A percentile compares a stretch with the other conserved stretches of the same genome.
Evolutionary conservation across 2,329 filamentous ascomycete genomes (phyloP).

Genomic region (Colletotrichum caudatum): DNA sequence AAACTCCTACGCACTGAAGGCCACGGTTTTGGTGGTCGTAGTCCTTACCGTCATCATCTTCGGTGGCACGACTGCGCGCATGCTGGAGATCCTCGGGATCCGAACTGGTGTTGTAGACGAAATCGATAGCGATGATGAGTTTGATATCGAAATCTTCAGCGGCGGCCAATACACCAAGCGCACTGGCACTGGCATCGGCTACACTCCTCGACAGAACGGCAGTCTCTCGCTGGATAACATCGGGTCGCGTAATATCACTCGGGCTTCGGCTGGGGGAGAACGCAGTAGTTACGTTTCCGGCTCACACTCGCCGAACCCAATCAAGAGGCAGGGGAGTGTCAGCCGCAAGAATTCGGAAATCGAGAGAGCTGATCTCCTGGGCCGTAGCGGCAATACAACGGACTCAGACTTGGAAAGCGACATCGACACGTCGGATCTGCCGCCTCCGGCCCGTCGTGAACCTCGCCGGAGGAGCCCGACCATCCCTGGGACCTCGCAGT

Average conservation of each 20-base stretch:
- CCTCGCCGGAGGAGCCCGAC: conserved; percentile 56
- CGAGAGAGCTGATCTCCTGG: conserved; percentile 69
- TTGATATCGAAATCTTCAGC: conserved; percentile 87
- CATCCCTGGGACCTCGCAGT: conserved; percentile 34
- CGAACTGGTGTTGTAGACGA: conserved; percentile 96
- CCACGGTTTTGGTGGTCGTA: conserved; percentile 96
- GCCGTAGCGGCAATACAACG: conserved; percentile 58
- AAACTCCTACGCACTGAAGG: conserved; percentile 85
- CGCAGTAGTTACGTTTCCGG: conserved; percentile 66
- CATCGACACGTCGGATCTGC: conserved; percentile 75
- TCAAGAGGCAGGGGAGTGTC: conserved; percentile 59
- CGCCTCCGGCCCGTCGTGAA: conserved; percentile 66
- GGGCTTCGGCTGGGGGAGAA: conserved; percentile 22
- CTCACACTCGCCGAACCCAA: conserved; percentile 61
- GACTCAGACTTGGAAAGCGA: conserved; percentile 73
- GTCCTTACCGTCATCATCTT: conserved; percentile 99
- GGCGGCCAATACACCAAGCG: conserved; percentile 84
- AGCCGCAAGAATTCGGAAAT: conserved; percentile 65
- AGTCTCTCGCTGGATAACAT: conserved; percentile 70
- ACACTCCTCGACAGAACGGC: conserved; percentile 75
- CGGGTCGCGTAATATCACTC: conserved; percentile 44
- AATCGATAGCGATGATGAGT: conserved; percentile 97
- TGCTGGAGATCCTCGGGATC: conserved; percentile 98
- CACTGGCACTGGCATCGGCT: conserved; percentile 80
- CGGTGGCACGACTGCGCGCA: conserved; percentile 94